phyloP scores from a whole-genome alignment of 1,139 yeast species.

The Nakaseomyces kungkrabaensis region DNA sequence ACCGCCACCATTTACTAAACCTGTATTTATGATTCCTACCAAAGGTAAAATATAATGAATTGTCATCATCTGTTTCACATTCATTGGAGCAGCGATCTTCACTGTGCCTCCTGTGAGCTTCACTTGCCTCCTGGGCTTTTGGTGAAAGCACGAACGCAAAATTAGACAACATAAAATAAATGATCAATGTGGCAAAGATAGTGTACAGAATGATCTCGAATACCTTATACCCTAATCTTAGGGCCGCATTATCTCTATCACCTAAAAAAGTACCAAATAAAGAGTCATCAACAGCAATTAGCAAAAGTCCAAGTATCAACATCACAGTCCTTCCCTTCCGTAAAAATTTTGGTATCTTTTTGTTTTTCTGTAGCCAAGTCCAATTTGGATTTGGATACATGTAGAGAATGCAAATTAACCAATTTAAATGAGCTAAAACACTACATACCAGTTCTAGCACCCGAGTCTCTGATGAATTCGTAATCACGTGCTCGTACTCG shows the following conservation, averaged over 20 bases:
- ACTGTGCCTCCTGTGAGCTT: neutral
- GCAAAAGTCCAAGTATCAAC: neutral
- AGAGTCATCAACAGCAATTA: slow-evolving; percentile 6
- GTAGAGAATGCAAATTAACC: slow-evolving; percentile 2
- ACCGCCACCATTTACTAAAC: neutral
- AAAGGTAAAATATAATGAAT: neutral
- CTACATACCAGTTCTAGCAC: slow-evolving; percentile 3
- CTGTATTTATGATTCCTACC: neutral
- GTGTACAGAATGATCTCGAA: slow-evolving; percentile 14
- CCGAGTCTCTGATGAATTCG: slow-evolving; percentile 3
- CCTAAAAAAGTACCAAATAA: slow-evolving; percentile 12
- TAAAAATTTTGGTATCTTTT: neutral
- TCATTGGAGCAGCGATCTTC: neutral
- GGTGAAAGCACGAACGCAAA: slow-evolving; percentile 21
- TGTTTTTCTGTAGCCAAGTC: neutral
- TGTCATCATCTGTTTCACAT: neutral
- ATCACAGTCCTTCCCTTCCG: neutral
- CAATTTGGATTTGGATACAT: slow-evolving; percentile 2
- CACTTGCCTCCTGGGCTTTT: slow-evolving; percentile 6
- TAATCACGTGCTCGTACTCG: slow-evolving; percentile 5
- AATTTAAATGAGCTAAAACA: slow-evolving; percentile 4
- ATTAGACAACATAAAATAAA: slow-evolving; percentile 18
- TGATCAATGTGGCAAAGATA: slow-evolving; percentile 12
- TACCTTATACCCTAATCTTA: slow-evolving; percentile 8
- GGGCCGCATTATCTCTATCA: slow-evolving; percentile 5